Conservation (phyloP, 225 moss, liverwort and hornwort species). For the Physcomitrium patens region DNA sequence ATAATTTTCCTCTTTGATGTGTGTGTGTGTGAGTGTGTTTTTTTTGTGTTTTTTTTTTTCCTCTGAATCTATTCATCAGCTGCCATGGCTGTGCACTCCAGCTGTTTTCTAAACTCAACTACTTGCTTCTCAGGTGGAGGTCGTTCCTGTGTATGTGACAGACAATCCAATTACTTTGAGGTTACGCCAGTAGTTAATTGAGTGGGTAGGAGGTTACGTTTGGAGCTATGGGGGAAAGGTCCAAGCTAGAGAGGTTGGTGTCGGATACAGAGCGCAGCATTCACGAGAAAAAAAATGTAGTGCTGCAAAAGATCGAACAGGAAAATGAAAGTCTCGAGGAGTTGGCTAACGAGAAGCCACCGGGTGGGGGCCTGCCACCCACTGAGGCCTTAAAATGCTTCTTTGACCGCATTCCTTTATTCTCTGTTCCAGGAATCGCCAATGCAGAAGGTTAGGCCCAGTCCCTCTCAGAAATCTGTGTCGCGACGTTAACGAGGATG, state of each 20-base stretch:
- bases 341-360: slow-evolving; percentile 30
- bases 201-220: background rate
- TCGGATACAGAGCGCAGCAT: slow-evolving; percentile 70
- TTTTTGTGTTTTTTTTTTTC: background rate
- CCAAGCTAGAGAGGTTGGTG: slow-evolving; percentile 53
- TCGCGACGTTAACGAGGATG: slow-evolving; percentile 14
- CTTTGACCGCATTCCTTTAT: slow-evolving; percentile 64
- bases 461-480: background rate
- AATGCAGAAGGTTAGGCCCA: slow-evolving; percentile 50
- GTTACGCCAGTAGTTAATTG: background rate
- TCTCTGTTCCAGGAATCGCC: slow-evolving; percentile 62
- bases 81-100: background rate
- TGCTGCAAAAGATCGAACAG: slow-evolving; percentile 56
- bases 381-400: slow-evolving; percentile 68
- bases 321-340: slow-evolving; percentile 50
- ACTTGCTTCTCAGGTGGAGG: slow-evolving; percentile 9
- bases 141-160: background rate
- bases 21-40: too few species aligned
- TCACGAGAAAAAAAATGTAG: slow-evolving; percentile 57
- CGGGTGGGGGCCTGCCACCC: slow-evolving; percentile 49
- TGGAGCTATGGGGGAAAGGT: slow-evolving; percentile 38
- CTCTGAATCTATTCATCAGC: background rate
- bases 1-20: too few species aligned
- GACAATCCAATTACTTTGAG: background rate
- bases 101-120: background rate